Base-by-base conservation (phyloP, 23 red algal species). In the Gracilaria gracilis region DNA sequence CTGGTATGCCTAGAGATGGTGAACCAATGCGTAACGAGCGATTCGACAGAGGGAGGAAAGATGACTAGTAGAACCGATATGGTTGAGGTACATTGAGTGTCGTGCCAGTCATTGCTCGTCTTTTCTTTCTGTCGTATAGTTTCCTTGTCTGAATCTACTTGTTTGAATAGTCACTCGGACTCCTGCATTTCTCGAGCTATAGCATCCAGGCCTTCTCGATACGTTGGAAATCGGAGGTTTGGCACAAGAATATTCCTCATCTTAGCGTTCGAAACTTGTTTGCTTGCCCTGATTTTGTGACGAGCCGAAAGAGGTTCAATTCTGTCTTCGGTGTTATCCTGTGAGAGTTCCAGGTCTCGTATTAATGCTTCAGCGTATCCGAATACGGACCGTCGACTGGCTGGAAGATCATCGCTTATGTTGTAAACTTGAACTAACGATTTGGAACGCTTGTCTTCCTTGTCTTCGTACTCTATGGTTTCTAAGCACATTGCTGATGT, bases 361-460 rank as follows among this genome's bases (percentile, higher is more conserved):
- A 88, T 34, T 16, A 88, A 25, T 29, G 39, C 65, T 35, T 50
- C 39, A 17, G 87, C 73, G 57, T 75, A 91, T 29, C 38, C 17
- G 46, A 91, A 67, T 27, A 81, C 55, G 29, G 58, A 36, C 16
- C 37, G 51, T 20, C 87, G 73, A 21, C 69, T 50, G 16, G 87
- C 75, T 32, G 87, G 87, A 33, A 57, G 59, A 91, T 91, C 87
- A 80, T 91, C 87, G 44, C 69, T 34, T 23, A 91, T 51, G 36
- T 91, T 91, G 73, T 70, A 70, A 33, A 70, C 65, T 80, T 54
- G 34, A 81, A 32, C 19, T 13, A 29, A 67, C 24, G 55, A 28
- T 38, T 16, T 19, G 15, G 70, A 46, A 46, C 4, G n/a, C n/a
- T n/a, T n/a, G n/a, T n/a, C n/a, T n/a, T 46, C 42, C 11, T 11